Conservation (phyloP, 495 filamentous ascomycete species). For the Chaetomidium leptoderma region DNA sequence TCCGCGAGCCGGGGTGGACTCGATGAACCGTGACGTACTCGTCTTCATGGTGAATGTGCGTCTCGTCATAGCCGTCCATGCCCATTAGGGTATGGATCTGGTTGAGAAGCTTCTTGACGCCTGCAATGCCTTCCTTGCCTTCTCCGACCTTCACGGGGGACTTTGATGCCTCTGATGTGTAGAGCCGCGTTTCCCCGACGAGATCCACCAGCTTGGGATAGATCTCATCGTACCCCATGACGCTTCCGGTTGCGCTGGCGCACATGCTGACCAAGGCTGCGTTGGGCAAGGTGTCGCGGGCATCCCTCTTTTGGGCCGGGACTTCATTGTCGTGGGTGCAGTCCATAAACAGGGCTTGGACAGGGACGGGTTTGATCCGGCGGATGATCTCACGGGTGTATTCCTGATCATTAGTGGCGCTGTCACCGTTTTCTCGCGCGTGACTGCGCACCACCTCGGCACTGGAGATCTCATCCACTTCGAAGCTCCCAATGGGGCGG, state of each 20-base stretch:
- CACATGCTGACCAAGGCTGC: conserved; percentile 95
- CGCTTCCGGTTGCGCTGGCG: conserved; percentile 85
- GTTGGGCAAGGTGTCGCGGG: conserved; percentile 91
- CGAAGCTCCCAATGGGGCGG: conserved; percentile 92
- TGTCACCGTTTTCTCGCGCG: conserved; percentile 23
- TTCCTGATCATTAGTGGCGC: not conserved
- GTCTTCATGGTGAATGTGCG: conserved; percentile 91
- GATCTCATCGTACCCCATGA: conserved; percentile 98
- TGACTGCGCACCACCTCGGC: conserved; percentile 35
- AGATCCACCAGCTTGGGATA: conserved; percentile 90
- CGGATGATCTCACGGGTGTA: conserved; percentile 57
- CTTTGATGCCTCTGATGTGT: conserved; percentile 66
- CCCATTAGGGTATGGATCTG: conserved; percentile 92
- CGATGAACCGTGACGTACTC: conserved; percentile 96
- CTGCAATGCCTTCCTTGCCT: conserved; percentile 76
- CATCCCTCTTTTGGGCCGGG: conserved; percentile 92
- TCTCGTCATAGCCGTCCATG: conserved; percentile 87
- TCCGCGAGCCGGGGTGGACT: conserved; percentile 82
- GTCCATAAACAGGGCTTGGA: conserved; percentile 97
- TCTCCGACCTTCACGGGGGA: conserved; percentile 55
- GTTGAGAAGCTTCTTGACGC: conserved; percentile 86
- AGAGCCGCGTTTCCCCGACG: conserved; percentile 78
- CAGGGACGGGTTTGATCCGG: conserved; percentile 71
- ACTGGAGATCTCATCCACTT: conserved; percentile 60
- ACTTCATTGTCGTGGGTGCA: conserved; percentile 99